Evolutionary conservation across 495 filamentous ascomycete species (phyloP).

Genomic region (Copromyces sp.): DNA sequence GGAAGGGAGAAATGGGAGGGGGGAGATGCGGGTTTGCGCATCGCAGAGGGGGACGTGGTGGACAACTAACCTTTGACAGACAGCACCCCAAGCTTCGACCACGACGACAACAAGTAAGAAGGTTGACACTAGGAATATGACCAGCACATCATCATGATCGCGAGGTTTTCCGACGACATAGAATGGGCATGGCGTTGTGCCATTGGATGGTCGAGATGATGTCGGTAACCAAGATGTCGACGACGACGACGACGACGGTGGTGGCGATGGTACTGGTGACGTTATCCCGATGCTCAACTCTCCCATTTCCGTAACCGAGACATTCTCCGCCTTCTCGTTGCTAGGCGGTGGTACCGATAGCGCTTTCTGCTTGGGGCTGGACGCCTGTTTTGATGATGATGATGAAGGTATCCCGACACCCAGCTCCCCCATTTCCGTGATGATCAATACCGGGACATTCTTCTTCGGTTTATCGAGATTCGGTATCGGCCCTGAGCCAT

Average conservation of each 20-base stretch:
- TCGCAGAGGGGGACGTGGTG: background rate
- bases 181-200: background rate
- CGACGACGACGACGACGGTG: background rate
- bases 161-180: conserved; percentile 7
- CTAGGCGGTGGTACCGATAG: conserved; percentile 9
- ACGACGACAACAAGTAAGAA: conserved; percentile 26
- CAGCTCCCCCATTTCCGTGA: conserved; percentile 10
- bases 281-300: conserved; percentile 7
- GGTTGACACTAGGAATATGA: conserved; percentile 22
- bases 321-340: background rate
- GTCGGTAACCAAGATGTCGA: background rate
- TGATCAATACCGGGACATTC: background rate
- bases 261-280: background rate
- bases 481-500: background rate
- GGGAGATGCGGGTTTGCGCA: background rate
- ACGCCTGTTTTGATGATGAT: background rate
- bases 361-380: background rate
- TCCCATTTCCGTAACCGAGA: conserved; percentile 4
- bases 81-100: conserved; percentile 25
- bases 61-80: conserved; percentile 23
- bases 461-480: background rate
- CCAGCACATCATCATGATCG: conserved; percentile 32
- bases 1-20: background rate
- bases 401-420: conserved; percentile 1
- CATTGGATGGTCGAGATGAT: background rate